Evolutionary conservation across 2,329 filamentous ascomycete species (phyloP).

Genomic region (Xylariaceae sp.): DNA sequence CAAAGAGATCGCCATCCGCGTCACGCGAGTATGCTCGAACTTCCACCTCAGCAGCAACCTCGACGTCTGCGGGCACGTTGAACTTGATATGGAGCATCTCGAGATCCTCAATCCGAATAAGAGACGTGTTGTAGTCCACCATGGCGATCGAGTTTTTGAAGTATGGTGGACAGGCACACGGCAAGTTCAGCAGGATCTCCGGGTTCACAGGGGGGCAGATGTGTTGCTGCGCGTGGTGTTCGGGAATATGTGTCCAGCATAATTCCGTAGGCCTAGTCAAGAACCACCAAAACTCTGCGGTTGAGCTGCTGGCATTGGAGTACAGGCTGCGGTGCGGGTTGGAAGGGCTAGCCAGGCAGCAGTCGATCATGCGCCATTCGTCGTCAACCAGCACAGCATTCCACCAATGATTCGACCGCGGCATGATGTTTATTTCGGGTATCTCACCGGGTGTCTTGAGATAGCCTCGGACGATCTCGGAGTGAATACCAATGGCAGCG

Average conservation of each 20-base stretch:
- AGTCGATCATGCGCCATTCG: slow-evolving; percentile 96
- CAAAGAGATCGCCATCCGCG: slow-evolving; percentile 84
- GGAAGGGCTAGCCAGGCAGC: slow-evolving; percentile 83
- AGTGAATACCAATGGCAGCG: slow-evolving; percentile 76
- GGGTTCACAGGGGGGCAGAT: slow-evolving; percentile 83
- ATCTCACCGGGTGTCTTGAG: slow-evolving; percentile 85
- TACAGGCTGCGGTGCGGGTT: slow-evolving; percentile 76
- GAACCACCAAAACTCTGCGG: slow-evolving; percentile 89
- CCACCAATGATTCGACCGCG: slow-evolving; percentile 96
- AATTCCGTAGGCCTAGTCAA: slow-evolving; percentile 81
- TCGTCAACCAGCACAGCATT: slow-evolving; percentile 89
- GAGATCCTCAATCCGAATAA: slow-evolving; percentile 79
- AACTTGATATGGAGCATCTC: slow-evolving; percentile 91
- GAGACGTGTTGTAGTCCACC: slow-evolving; percentile 83
- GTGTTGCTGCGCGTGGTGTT: slow-evolving; percentile 84
- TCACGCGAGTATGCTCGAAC: slow-evolving; percentile 75
- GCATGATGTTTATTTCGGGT: slow-evolving; percentile 72
- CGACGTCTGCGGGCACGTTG: slow-evolving; percentile 81
- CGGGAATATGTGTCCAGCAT: slow-evolving; percentile 92
- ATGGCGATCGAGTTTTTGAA: slow-evolving; percentile 79
- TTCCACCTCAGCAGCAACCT: slow-evolving; percentile 89
- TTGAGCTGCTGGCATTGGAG: slow-evolving; percentile 62
- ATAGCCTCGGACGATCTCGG: slow-evolving; percentile 83
- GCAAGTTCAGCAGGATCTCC: slow-evolving; percentile 79
- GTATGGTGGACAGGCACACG: slow-evolving; percentile 78